Evolutionary conservation across 164 flowering plant genomes (phyloP), one percentile per base, ranked within the genome.

Genomic region (Litsea cubeba): DNA sequence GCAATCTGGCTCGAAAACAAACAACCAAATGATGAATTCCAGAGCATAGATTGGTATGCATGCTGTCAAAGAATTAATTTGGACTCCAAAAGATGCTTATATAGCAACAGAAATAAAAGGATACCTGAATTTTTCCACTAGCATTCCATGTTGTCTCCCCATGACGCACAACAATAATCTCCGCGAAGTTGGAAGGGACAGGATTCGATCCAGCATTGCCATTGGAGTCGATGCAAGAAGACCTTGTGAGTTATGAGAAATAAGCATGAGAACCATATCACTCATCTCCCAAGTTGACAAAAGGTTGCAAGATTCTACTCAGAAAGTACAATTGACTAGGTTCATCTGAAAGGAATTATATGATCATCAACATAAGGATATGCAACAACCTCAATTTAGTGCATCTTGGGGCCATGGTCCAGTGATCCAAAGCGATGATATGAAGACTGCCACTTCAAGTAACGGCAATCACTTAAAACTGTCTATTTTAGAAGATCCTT

Each of bases 121-220:
- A 73, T n/a, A 90, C 93, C 93, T 91, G 95, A 72, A 95, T 85
- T 83, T 85, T 87, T 63, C 90, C 85, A 78, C 81, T 82, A 12
- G 87, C 84, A 79, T 95, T 95, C 97, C 97, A 95, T 23, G 74
- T 79, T 0, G 99, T 95, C 81, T 95, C 99, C 1, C 99, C 99
- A 66, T 95, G 99, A 64, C 99, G 90, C 12, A 95, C 83, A 1
- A 95, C 88, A 15, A 95, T 72, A 65, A 95, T 84, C 85, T 95
- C 99, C 2, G 95, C 79, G 70, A 71, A 87, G 66, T 74, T 76
- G 22, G 79, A 70, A 65, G 69, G 72, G 8, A 80, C 72, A 22
- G 79, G 70, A 70, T 74, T 80, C 17, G 20, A 71, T 65, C 63
- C 74, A 66, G 35, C 75, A 49, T 74, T 76, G 0, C 67, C 72